These are phyloP conservation scores for Lichtheimia hyalospora DNA, from an alignment of 371 early-diverging fungal genomes.

Conservation along the genomic window DNA sequence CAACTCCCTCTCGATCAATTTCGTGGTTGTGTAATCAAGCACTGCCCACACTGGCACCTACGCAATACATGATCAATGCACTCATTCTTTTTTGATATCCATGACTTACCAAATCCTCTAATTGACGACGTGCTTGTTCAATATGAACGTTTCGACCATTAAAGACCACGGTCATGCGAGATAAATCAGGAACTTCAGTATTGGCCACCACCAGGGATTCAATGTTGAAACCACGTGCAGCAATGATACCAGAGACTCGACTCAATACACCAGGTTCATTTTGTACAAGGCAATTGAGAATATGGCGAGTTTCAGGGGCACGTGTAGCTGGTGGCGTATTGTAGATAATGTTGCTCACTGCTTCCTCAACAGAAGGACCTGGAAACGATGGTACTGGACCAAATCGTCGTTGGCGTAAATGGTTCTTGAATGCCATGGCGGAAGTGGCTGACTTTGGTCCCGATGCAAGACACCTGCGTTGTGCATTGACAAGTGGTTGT, in stretches of 20 bases:
- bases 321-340: slow-evolving; percentile 76
- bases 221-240: slow-evolving; percentile 97
- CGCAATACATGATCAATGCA: not conserved
- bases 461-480: slow-evolving; percentile 6
- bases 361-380: slow-evolving; percentile 72
- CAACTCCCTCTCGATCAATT: slow-evolving; percentile 89
- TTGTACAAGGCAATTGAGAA: slow-evolving; percentile 91
- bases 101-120: slow-evolving; percentile 83
- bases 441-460: slow-evolving; percentile 45
- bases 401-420: slow-evolving; percentile 56
- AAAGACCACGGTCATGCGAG: slow-evolving; percentile 94
- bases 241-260: slow-evolving; percentile 89
- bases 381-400: slow-evolving; percentile 44
- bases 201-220: slow-evolving; percentile 93
- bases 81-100: not conserved
- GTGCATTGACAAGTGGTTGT: not conserved
- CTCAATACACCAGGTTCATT: slow-evolving; percentile 96
- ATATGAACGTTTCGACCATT: slow-evolving; percentile 83
- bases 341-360: slow-evolving; percentile 87
- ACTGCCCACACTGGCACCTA: slow-evolving; percentile 98
- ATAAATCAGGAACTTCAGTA: slow-evolving; percentile 91
- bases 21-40: slow-evolving; percentile 87
- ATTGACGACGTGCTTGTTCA: slow-evolving; percentile 91
- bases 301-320: slow-evolving; percentile 69
- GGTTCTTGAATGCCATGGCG: slow-evolving; percentile 58